A percentile compares a stretch with the other conserved stretches of the same genome.
phyloP scores from a whole-genome alignment of 768 basidiomycete species.

The Tulasnella sp. region DNA sequence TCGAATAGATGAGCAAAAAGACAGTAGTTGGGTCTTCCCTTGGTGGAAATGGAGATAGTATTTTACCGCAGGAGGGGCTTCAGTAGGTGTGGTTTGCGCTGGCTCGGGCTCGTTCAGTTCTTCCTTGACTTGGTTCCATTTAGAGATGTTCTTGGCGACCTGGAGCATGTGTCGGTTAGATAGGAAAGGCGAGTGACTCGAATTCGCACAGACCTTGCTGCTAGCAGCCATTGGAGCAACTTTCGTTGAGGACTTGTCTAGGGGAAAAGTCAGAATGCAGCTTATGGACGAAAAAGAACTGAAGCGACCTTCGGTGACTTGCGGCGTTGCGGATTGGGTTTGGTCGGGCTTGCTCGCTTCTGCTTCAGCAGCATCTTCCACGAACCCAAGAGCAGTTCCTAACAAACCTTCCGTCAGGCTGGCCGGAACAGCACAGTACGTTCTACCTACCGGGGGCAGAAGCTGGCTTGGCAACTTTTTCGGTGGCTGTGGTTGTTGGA shows the following conservation, averaged over 20 bases:
- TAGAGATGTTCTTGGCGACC: conserved; percentile 86
- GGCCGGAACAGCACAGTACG: not conserved
- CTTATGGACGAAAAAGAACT: not conserved
- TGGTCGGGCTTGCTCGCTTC: not conserved
- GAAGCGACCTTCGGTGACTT: conserved; percentile 4
- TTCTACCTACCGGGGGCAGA: not conserved
- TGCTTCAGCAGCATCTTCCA: not conserved
- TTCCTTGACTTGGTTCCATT: conserved; percentile 96
- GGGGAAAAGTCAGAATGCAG: not conserved
- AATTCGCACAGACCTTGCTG: conserved; percentile 59
- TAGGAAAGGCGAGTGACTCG: conserved; percentile 9
- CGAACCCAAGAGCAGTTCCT: conserved; percentile 13
- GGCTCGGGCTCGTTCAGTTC: conserved; percentile 57
- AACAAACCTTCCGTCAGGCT: not conserved
- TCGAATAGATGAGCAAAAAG: conserved; percentile 15
- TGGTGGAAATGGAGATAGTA: not conserved
- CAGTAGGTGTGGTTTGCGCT: conserved; percentile 30
- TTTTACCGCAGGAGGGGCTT: conserved; percentile 32
- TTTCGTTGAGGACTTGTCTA: conserved; percentile 10
- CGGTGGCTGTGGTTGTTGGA: not conserved
- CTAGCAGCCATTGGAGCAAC: conserved; percentile 79
- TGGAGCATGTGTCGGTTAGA: conserved; percentile 36
- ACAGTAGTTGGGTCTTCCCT: not conserved
- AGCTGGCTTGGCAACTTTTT: not conserved
- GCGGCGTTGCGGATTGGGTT: not conserved